Conservation (phyloP, 305 asterid species). For the Fraxinus angustifolia region DNA sequence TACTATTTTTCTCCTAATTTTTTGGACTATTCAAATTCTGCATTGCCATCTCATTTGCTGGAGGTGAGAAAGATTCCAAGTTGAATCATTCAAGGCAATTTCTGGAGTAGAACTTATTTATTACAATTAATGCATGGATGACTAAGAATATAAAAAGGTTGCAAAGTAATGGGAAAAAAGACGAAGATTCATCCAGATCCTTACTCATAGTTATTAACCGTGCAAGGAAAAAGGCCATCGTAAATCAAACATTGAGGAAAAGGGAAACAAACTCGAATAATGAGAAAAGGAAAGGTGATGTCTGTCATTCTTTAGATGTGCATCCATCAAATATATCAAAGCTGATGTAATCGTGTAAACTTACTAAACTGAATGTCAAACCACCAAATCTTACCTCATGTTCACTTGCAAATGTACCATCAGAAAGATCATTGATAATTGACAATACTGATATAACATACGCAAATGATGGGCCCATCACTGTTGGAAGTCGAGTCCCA, state of each 20-base stretch:
- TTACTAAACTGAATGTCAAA: slow-evolving; percentile 2
- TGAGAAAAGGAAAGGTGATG: slow-evolving; percentile 11
- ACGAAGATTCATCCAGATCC: background rate
- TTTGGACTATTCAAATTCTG: background rate
- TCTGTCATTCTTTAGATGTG: background rate
- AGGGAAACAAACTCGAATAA: background rate
- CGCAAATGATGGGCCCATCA: slow-evolving; percentile 92
- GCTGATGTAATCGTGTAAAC: background rate
- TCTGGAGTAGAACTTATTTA: background rate
- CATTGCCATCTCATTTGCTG: background rate
- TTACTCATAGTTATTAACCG: background rate
- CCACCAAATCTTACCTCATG: slow-evolving; percentile 51
- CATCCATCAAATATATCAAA: slow-evolving; percentile 5
- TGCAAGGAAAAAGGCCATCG: background rate
- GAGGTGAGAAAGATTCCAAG: background rate
- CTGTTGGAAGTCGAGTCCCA: slow-evolving; percentile 94
- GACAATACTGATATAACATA: slow-evolving; percentile 66
- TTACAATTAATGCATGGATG: background rate
- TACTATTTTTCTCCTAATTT: background rate
- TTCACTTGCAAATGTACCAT: slow-evolving; percentile 37
- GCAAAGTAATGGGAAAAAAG: background rate
- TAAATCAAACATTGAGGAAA: slow-evolving; percentile 11
- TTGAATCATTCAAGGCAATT: background rate
- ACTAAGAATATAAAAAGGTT: background rate
- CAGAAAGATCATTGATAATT: slow-evolving; percentile 61